Evolutionary conservation across 345 rosid genomes (phyloP).

Genomic region (Hibiscus tridactylites): DNA sequence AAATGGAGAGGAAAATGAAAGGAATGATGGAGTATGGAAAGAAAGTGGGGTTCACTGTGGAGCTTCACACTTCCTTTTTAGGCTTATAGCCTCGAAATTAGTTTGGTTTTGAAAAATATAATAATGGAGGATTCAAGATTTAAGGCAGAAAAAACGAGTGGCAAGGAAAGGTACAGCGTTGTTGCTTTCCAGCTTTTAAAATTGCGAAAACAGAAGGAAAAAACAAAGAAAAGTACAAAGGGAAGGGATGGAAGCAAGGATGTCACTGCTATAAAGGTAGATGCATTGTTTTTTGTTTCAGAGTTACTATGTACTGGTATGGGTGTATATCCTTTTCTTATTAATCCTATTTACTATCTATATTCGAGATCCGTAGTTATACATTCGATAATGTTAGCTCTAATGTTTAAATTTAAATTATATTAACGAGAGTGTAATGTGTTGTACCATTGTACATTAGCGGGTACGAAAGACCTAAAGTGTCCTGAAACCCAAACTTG

Average conservation of each 20-base stretch:
- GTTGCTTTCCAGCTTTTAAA: slow-evolving; percentile 26
- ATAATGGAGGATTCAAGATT: background rate
- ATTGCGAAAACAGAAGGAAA: background rate
- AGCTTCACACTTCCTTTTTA: slow-evolving; percentile 29
- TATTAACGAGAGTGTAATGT: too few relatives aligned
- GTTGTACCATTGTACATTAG: too few relatives aligned
- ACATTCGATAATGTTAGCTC: too few relatives aligned
- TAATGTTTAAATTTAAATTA: too few relatives aligned
- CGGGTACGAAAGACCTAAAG: too few relatives aligned
- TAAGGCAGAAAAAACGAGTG: slow-evolving; percentile 15
- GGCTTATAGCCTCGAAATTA: slow-evolving; percentile 21
- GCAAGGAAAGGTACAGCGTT: slow-evolving; percentile 46
- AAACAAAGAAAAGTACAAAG: slow-evolving; percentile 8
- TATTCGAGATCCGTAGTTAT: too few relatives aligned
- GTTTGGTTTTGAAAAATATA: background rate
- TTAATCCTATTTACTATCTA: too few relatives aligned
- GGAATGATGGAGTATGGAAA: slow-evolving; percentile 3
- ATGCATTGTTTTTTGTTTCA: too few relatives aligned
- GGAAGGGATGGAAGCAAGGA: background rate
- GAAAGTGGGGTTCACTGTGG: background rate
- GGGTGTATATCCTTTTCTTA: too few relatives aligned
- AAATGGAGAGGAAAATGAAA: slow-evolving; percentile 22
- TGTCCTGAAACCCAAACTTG: too few relatives aligned
- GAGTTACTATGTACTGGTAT: too few relatives aligned
- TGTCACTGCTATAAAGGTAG: too few relatives aligned